phyloP scores from a whole-genome alignment of 495 filamentous ascomycete genomes.

The Staphylotrichum longicolle region DNA sequence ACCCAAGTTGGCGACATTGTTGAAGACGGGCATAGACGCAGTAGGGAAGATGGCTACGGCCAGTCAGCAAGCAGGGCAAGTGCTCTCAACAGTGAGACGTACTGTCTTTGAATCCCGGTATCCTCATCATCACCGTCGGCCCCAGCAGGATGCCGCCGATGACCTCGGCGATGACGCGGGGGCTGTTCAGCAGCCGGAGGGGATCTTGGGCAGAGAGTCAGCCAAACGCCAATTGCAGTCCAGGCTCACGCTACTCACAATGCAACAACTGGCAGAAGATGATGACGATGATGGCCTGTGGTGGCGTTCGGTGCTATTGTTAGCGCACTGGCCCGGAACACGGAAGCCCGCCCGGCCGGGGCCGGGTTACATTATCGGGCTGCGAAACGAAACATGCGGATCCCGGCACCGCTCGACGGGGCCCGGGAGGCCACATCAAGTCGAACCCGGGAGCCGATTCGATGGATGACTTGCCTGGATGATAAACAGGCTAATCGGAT shows the following conservation, averaged over 20 bases:
- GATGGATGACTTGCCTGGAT: slow-evolving; percentile 65
- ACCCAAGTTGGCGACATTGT: slow-evolving; percentile 84
- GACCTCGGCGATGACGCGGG: slow-evolving; percentile 89
- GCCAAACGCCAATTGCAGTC: neutral
- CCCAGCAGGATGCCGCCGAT: slow-evolving; percentile 90
- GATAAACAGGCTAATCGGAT: slow-evolving; percentile 92
- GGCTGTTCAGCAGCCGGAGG: slow-evolving; percentile 82
- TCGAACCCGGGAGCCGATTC: neutral
- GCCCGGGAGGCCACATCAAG: neutral
- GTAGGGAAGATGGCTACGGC: slow-evolving; percentile 68
- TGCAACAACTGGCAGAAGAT: slow-evolving; percentile 78
- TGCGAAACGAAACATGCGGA: slow-evolving; percentile 11
- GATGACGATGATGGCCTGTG: slow-evolving; percentile 82
- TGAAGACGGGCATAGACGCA: slow-evolving; percentile 69
- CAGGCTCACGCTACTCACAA: slow-evolving; percentile 26
- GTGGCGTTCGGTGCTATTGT: slow-evolving; percentile 28
- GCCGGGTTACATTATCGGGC: slow-evolving; percentile 4
- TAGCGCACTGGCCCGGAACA: slow-evolving; percentile 13
- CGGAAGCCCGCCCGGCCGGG: slow-evolving; percentile 10
- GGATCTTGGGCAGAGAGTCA: slow-evolving; percentile 45
- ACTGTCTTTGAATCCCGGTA: slow-evolving; percentile 72
- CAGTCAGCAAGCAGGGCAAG: slow-evolving; percentile 18
- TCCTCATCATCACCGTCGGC: slow-evolving; percentile 79
- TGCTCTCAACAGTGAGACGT: slow-evolving; percentile 56
- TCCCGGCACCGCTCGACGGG: slow-evolving; percentile 9